Conservation (phyloP, 2,329 filamentous ascomycete species). For the Diplodia intermedia region DNA sequence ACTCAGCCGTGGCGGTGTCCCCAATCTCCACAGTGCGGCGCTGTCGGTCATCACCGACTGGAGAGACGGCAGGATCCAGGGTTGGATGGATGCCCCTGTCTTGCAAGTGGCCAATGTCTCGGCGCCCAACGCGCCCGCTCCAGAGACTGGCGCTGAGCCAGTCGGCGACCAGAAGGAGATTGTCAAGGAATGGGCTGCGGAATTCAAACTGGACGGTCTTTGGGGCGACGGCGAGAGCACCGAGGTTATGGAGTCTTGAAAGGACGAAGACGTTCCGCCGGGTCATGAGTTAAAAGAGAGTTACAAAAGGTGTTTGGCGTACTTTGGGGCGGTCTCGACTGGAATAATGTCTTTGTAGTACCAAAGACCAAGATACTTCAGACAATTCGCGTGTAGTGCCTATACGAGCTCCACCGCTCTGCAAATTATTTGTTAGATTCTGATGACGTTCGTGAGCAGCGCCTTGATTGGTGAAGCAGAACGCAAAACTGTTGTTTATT, state of each 20-base stretch:
- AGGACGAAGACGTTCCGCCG: not conserved
- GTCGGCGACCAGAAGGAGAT: conserved; percentile 78
- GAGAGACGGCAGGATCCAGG: conserved; percentile 92
- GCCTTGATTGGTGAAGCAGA: not conserved
- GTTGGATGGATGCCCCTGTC: conserved; percentile 82
- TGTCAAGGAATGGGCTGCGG: conserved; percentile 89
- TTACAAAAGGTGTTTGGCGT: conserved; percentile 32
- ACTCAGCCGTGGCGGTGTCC: conserved; percentile 85
- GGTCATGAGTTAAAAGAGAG: conserved; percentile 1
- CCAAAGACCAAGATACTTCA: not conserved
- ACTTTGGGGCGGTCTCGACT: not conserved
- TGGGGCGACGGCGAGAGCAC: conserved; percentile 73
- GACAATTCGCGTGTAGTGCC: not conserved
- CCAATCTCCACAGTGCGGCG: conserved; percentile 85
- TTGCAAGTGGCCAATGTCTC: conserved; percentile 61
- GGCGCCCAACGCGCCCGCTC: conserved; percentile 37
- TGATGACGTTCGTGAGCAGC: not conserved
- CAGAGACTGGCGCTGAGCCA: conserved; percentile 35
- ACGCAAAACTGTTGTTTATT: not conserved
- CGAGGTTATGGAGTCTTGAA: conserved; percentile 47
- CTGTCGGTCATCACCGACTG: conserved; percentile 96
- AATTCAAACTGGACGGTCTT: conserved; percentile 92
- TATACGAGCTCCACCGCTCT: not conserved
- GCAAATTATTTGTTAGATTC: not conserved
- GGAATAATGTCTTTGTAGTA: not conserved